Conservation (phyloP, 352 stramenopile species). For the Globisporangium megalacanthum region DNA sequence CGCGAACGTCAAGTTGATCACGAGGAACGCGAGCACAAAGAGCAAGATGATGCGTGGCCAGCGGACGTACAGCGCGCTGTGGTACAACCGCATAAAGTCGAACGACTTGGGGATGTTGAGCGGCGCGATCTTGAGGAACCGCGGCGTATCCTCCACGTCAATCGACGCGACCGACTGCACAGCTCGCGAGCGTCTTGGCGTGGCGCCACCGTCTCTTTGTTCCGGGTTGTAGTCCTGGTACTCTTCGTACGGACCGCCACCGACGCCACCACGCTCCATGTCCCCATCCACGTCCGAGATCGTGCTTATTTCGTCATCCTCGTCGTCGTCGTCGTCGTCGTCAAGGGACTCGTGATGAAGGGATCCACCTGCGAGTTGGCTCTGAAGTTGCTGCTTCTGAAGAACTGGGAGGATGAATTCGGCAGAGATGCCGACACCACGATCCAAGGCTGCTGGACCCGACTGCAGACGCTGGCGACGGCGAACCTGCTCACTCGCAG, state of each 20-base stretch:
- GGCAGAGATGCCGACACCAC: not conserved
- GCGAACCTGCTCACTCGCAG: not conserved
- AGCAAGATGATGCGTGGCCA: conserved; percentile 70
- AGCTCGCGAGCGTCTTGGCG: not conserved
- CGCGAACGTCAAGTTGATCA: conserved; percentile 58
- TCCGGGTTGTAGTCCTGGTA: conserved; percentile 2
- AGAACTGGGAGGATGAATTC: conserved; percentile 23
- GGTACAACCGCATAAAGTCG: conserved; percentile 76
- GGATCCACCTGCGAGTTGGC: conserved; percentile 29
- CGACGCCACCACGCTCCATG: not conserved
- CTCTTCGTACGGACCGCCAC: conserved; percentile 15
- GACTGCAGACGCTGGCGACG: conserved; percentile 2
- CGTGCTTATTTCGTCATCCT: conserved; percentile 24
- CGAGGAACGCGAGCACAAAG: conserved; percentile 66
- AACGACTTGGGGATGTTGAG: conserved; percentile 79
- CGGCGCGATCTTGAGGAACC: conserved; percentile 63
- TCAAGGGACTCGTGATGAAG: not conserved
- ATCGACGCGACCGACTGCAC: conserved; percentile 46
- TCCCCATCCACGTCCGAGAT: conserved; percentile 12
- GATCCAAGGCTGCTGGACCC: conserved; percentile 6
- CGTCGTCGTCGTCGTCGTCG: conserved; percentile 1
- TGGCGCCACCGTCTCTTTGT: not conserved
- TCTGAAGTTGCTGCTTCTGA: conserved; percentile 36
- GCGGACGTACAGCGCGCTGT: conserved; percentile 61
- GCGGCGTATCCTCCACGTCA: conserved; percentile 74